These are phyloP conservation scores for Ilex aquifolium DNA, from an alignment of 257 asterid genomes.

Conservation along the genomic window DNA sequence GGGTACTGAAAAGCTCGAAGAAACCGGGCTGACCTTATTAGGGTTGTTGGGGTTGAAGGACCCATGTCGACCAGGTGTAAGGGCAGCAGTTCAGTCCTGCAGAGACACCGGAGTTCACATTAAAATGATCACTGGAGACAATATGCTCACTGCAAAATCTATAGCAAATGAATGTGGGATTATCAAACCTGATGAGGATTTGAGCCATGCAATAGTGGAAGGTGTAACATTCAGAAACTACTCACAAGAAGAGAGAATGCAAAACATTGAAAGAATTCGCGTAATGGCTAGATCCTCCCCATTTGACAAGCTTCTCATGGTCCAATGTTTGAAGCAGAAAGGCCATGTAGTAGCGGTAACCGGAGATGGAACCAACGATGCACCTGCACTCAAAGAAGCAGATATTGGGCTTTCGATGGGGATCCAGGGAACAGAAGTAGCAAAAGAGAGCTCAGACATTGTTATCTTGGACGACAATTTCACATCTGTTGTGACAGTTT, in stretches of 20 bases:
- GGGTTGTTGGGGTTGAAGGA: slow-evolving; percentile 17
- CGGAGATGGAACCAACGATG: slow-evolving; percentile 28
- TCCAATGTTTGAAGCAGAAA: slow-evolving; percentile 7
- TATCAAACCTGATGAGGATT: slow-evolving; percentile 8
- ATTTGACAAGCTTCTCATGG: too few relatives aligned
- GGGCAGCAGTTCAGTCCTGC: slow-evolving; percentile 10
- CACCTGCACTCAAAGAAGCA: slow-evolving; percentile 8
- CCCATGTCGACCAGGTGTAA: slow-evolving; percentile 16
- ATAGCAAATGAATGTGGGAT: slow-evolving; percentile 25
- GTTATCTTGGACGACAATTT: too few relatives aligned
- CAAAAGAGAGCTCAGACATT: too few relatives aligned
- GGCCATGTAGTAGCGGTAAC: slow-evolving; percentile 29
- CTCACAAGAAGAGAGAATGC: too few relatives aligned
- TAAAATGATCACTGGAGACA: slow-evolving; percentile 22
- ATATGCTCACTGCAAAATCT: slow-evolving; percentile 14
- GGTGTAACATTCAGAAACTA: too few relatives aligned
- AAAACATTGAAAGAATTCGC: too few relatives aligned
- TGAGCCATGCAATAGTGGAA: background rate
- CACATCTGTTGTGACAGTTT: too few relatives aligned
- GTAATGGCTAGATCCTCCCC: too few relatives aligned
- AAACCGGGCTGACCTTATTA: slow-evolving; percentile 12
- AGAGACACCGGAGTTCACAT: slow-evolving; percentile 11
- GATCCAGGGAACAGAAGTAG: too few relatives aligned
- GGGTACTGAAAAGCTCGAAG: too few relatives aligned
- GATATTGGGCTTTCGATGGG: too few relatives aligned